Evolutionary conservation across 208 protist genomes (phyloP).

Genomic region (Trypanosoma platydactyli): DNA sequence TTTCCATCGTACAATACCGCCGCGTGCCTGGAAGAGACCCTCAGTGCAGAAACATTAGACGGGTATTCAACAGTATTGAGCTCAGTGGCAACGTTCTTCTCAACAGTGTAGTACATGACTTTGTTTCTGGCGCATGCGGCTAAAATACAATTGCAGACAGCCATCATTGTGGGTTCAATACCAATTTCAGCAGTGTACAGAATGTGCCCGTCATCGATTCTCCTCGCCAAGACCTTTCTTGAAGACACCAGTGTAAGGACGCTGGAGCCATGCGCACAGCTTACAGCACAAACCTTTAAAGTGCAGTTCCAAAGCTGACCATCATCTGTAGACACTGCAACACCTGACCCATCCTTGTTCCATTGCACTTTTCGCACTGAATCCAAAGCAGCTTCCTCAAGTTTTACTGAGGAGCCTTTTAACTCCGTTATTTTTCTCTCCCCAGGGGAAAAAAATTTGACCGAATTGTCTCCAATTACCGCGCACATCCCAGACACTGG

Average conservation of each 20-base stretch:
- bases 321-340: conserved; percentile 72
- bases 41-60: conserved; percentile 60
- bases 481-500: conserved; percentile 49
- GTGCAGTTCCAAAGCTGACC: conserved; percentile 81
- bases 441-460: conserved; percentile 53
- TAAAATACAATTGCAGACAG: conserved; percentile 77
- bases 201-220: conserved; percentile 63
- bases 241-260: conserved; percentile 88
- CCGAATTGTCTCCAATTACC: conserved; percentile 43
- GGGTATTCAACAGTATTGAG: conserved; percentile 81
- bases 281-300: conserved; percentile 80
- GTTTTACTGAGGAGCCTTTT: conserved; percentile 34
- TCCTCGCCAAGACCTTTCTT: conserved; percentile 82
- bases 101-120: conserved; percentile 80
- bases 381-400: conserved; percentile 48
- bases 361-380: conserved; percentile 44
- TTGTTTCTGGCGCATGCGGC: conserved; percentile 82
- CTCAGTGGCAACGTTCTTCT: conserved; percentile 21
- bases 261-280: conserved; percentile 58
- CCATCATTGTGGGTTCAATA: conserved; percentile 87
- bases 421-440: conserved; percentile 59
- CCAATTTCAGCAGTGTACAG: conserved; percentile 75
- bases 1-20: conserved; percentile 86
- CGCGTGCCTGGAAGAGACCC: conserved; percentile 75
- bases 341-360: conserved; percentile 90